phyloP scores from a whole-genome alignment of 768 basidiomycete species.

The Lyophyllum semitale region DNA sequence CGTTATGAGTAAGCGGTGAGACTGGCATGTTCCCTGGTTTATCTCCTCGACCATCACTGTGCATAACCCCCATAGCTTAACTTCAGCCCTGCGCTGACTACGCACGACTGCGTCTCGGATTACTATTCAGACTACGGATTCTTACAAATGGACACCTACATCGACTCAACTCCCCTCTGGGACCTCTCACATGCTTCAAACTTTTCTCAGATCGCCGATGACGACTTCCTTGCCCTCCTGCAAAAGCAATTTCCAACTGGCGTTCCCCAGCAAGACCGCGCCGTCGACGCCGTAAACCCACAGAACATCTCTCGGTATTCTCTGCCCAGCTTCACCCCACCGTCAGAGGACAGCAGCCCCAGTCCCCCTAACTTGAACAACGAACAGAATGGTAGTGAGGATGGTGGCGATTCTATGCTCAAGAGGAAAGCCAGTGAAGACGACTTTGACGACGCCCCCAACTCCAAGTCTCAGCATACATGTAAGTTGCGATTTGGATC shows the following conservation, averaged over 20 bases:
- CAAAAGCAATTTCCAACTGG: conserved; percentile 68
- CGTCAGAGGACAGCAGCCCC: conserved; percentile 78
- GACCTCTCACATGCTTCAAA: conserved; percentile 60
- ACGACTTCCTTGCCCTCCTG: conserved; percentile 75
- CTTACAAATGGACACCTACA: conserved; percentile 50
- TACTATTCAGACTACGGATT: neutral
- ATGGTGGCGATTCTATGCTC: conserved; percentile 48
- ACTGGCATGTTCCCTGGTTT: conserved; percentile 12
- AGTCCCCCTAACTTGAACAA: conserved; percentile 63
- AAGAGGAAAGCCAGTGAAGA: conserved; percentile 81
- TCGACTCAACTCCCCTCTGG: conserved; percentile 59
- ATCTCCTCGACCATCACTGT: conserved; percentile 17
- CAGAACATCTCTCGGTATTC: conserved; percentile 56
- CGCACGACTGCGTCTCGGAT: conserved; percentile 2
- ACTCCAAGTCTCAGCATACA: conserved; percentile 66
- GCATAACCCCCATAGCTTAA: neutral
- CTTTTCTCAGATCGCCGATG: conserved; percentile 69
- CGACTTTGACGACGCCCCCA: conserved; percentile 64
- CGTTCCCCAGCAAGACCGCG: conserved; percentile 12
- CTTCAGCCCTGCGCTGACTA: neutral
- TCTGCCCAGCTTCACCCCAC: conserved; percentile 55
- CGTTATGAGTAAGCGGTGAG: conserved; percentile 21
- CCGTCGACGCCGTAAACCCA: conserved; percentile 55
- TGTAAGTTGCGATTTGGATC: conserved; percentile 36
- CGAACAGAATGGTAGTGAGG: conserved; percentile 30